Evolutionary conservation across 768 basidiomycete species (phyloP), one percentile per base, ranked within the genome.

Genomic region (Suillus lakei): DNA sequence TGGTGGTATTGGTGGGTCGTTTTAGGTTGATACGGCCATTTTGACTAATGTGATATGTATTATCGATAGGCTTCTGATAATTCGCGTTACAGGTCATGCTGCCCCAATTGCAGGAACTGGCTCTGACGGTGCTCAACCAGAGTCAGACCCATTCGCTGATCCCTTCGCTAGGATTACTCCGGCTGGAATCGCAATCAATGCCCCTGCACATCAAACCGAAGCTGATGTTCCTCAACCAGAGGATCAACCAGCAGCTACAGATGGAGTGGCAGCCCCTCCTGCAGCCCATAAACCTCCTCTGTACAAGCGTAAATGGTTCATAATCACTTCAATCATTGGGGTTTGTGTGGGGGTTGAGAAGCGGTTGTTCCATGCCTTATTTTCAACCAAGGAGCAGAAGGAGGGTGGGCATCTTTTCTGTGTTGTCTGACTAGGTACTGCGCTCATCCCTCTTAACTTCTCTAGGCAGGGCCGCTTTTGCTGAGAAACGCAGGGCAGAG

Each of bases 331-430:
- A 61, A 71, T 86, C 66, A 80, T 90, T 36, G 70, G 81, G 4
- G 75, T 82, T 21, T 81, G 84, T 6, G 70, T 91, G 18, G 85
- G 79, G n/a, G n/a, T n/a, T n/a, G 98, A 99, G 79, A 84, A 95
- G 66, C 83, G 95, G 67, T 80, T 96, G 50, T 99, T 99, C 90
- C 92, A 98, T 70, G 84, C 88, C 46, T 79, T 96, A 65, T 99
- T 99, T 71, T 95, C 95, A 5, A 98, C 98, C 21, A 86, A 90
- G 61, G 96, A 97, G 76, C 95, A 96, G 80, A 96, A 96, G 82
- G 96, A 97, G 80, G 96, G 95, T 91, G 71, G 66, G 91, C 78
- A 21, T 48, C 60, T 46, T 48, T 2, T 30, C 43, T 58, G 3
- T 12, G 18, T 12, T 46, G 18, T 30, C 7, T 3, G 36, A 43